Evolutionary conservation across 352 stramenopile genomes (phyloP).

Genomic region (Phytopythium oedochilum): DNA sequence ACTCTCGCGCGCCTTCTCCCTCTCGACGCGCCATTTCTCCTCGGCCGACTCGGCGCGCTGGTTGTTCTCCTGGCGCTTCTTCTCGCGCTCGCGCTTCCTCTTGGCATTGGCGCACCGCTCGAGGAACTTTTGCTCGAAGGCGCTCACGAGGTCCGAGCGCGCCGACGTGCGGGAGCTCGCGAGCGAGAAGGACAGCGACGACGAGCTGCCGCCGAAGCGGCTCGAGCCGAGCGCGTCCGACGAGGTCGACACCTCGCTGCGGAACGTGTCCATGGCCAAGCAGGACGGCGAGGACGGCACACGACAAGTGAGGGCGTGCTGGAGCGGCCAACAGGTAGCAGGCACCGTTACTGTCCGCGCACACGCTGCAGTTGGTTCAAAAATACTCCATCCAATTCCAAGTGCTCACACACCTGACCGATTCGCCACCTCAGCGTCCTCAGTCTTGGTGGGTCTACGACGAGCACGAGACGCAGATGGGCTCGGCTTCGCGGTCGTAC

Average conservation of each 20-base stretch:
- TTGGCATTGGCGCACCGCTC: conserved; percentile 48
- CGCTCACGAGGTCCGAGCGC: conserved; percentile 47
- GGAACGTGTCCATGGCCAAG: conserved; percentile 27
- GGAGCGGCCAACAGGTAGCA: too few relatives aligned
- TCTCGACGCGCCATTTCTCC: conserved; percentile 34
- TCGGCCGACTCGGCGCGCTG: conserved; percentile 44
- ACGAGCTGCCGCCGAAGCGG: conserved; percentile 18
- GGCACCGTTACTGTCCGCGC: not conserved
- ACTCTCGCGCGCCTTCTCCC: conserved; percentile 40
- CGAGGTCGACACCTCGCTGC: conserved; percentile 25
- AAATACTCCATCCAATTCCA: not conserved
- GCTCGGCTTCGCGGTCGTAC: conserved; percentile 36
- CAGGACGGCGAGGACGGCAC: too few relatives aligned
- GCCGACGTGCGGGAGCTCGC: conserved; percentile 30
- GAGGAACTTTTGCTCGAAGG: conserved; percentile 53
- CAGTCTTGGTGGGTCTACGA: too few relatives aligned
- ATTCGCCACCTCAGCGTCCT: too few relatives aligned
- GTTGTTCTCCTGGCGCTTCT: conserved; percentile 28
- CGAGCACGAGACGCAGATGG: conserved; percentile 82
- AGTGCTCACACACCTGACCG: not conserved
- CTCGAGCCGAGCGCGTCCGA: conserved; percentile 18
- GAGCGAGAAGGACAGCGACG: conserved; percentile 38
- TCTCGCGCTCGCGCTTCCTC: conserved; percentile 42
- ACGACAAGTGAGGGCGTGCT: too few relatives aligned
- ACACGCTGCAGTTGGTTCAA: too few relatives aligned